Conservation (phyloP, 2,329 filamentous ascomycete genomes). For the Fusarium cyanostomum region DNA sequence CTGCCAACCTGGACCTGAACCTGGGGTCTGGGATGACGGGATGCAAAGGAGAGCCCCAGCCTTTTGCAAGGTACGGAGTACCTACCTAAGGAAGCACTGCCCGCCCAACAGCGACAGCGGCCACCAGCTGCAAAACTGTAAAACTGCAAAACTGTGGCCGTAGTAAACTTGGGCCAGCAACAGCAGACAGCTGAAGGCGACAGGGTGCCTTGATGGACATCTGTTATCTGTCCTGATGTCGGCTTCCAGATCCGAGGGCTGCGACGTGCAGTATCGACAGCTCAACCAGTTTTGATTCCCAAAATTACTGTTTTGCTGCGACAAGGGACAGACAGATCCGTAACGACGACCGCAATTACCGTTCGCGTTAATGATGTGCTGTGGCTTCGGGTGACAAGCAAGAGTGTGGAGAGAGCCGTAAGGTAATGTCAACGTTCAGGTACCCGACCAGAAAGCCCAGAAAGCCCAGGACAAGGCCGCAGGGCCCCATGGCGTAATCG, state of each 20-base stretch:
- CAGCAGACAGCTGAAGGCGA: too few relatives aligned
- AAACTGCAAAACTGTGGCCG: background rate
- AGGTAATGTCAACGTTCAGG: constrained; percentile 1
- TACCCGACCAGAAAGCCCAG: constrained; percentile 25
- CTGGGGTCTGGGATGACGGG: constrained; percentile 33
- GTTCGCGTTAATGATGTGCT: background rate
- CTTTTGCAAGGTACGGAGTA: constrained; percentile 7
- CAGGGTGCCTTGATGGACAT: background rate
- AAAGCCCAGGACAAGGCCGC: constrained; percentile 3
- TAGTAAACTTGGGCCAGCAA: background rate
- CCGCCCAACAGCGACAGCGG: constrained; percentile 2
- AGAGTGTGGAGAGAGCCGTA: background rate
- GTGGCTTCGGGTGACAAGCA: background rate
- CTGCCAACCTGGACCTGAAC: constrained; percentile 29
- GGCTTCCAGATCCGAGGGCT: constrained; percentile 1
- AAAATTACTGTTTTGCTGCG: background rate
- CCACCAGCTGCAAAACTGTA: too few relatives aligned
- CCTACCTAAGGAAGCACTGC: constrained; percentile 7
- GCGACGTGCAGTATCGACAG: background rate
- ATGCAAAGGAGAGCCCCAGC: constrained; percentile 28
- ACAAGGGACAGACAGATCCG: constrained; percentile 2
- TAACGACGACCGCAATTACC: background rate
- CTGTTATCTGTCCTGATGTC: constrained; percentile 1
- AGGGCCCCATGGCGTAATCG: constrained; percentile 1
- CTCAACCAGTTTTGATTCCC: background rate